These are phyloP conservation scores for Lipomyces chichibuensis DNA, from an alignment of 805 yeast species.

Conservation along the genomic window DNA sequence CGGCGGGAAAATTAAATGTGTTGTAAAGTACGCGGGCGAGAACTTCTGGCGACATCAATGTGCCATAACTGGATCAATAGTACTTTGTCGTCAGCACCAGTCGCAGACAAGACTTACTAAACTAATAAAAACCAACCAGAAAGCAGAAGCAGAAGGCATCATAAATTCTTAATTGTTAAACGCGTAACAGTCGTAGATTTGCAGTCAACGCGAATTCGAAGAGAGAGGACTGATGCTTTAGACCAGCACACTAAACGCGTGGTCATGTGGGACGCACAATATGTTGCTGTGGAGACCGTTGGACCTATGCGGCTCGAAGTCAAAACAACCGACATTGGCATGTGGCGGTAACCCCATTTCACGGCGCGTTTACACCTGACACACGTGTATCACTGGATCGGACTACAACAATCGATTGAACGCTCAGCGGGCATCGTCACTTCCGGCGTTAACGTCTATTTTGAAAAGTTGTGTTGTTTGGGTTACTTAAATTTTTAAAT, in stretches of 20 bases:
- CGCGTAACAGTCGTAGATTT: background rate
- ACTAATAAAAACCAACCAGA: conserved; percentile 16
- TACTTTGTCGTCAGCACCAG: background rate
- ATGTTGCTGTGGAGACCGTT: background rate
- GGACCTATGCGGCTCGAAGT: background rate
- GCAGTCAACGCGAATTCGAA: background rate
- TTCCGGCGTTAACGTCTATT: background rate
- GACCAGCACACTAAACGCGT: too few species aligned
- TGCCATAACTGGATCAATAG: conserved; percentile 35
- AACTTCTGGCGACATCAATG: conserved; percentile 38
- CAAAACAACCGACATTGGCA: background rate
- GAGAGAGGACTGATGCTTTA: background rate
- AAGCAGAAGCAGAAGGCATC: conserved; percentile 17
- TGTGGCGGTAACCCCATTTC: background rate
- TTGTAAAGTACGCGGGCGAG: conserved; percentile 37
- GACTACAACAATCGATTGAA: background rate
- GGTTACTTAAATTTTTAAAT: background rate
- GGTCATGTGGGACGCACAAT: background rate
- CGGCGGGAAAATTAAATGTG: conserved; percentile 16
- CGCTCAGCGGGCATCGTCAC: background rate
- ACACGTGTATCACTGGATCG: background rate
- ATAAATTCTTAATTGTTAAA: background rate
- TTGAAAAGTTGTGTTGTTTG: background rate
- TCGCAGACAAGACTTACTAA: background rate
- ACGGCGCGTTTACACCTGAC: background rate